Conservation (phyloP, 192 early-diverging fungal genomes). For the Phlyctochytrium planicorne region DNA sequence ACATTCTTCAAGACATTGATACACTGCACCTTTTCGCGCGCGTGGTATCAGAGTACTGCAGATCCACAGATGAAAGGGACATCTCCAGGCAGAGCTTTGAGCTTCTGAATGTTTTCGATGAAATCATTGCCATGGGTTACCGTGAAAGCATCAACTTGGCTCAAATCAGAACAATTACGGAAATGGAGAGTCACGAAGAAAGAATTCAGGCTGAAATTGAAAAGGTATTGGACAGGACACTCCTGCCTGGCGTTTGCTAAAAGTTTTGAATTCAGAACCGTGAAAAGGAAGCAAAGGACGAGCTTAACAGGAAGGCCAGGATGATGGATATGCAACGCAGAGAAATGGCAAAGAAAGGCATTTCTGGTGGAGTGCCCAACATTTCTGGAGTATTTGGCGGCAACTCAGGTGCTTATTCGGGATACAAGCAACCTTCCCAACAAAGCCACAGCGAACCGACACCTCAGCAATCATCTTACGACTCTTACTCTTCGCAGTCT, state of each 20-base stretch:
- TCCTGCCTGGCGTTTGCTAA: neutral
- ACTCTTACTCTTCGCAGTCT: neutral
- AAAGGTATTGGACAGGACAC: conserved; percentile 46
- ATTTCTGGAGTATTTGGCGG: conserved; percentile 49
- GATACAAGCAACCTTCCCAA: conserved; percentile 25
- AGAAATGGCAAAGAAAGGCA: conserved; percentile 53
- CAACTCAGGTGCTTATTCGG: conserved; percentile 35
- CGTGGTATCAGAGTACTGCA: conserved; percentile 87
- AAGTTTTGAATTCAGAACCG: conserved; percentile 61
- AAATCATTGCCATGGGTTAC: conserved; percentile 88
- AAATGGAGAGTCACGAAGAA: conserved; percentile 99
- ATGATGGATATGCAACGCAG: conserved; percentile 87
- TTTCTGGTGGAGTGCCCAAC: conserved; percentile 22
- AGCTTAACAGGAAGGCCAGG: conserved; percentile 88
- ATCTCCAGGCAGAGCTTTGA: conserved; percentile 86
- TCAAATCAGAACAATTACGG: conserved; percentile 89
- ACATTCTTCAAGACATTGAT: conserved; percentile 98
- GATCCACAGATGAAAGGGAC: conserved; percentile 80
- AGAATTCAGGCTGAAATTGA: conserved; percentile 95
- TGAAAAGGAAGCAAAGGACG: conserved; percentile 96
- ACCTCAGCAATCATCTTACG: neutral
- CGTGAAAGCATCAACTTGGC: conserved; percentile 88
- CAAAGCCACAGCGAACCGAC: neutral
- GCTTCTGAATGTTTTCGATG: conserved; percentile 90
- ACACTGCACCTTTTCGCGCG: conserved; percentile 93